Evolutionary conservation across 2,329 filamentous ascomycete genomes (phyloP).

Genomic region (Pseudogymnoascus sp.): DNA sequence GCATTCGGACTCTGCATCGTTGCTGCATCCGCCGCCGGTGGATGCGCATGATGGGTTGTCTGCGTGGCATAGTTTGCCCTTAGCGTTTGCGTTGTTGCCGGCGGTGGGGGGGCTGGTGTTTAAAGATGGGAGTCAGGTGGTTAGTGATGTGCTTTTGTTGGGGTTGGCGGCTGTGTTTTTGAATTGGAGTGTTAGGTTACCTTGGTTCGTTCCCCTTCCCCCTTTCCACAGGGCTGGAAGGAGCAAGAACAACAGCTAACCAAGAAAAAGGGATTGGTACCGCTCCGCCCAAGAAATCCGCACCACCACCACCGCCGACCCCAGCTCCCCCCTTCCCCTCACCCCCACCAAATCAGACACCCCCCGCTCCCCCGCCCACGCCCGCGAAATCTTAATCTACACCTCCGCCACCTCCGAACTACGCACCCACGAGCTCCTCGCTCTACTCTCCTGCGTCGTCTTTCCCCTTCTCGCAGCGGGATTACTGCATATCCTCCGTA

Average conservation of each 20-base stretch:
- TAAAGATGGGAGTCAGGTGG: constrained; percentile 70
- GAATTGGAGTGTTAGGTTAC: constrained; percentile 84
- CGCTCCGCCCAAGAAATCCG: constrained; percentile 49
- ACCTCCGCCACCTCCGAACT: constrained; percentile 51
- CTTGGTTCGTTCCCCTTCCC: constrained; percentile 55
- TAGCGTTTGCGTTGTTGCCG: constrained; percentile 76
- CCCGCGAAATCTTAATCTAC: constrained; percentile 18
- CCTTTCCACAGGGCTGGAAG: background rate
- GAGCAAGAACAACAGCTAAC: constrained; percentile 5
- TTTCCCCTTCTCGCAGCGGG: constrained; percentile 74
- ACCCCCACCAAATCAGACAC: background rate
- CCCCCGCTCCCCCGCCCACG: background rate
- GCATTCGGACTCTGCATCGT: background rate
- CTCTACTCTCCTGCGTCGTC: constrained; percentile 69
- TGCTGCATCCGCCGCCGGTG: background rate
- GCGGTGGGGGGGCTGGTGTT: constrained; percentile 80
- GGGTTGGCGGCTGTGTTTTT: constrained; percentile 75
- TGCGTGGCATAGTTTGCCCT: constrained; percentile 35
- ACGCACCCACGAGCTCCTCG: constrained; percentile 63
- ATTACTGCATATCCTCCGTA: constrained; percentile 71
- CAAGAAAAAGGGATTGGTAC: constrained; percentile 54
- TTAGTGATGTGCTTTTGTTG: constrained; percentile 78
- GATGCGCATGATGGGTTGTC: background rate
- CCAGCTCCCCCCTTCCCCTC: too few relatives aligned
- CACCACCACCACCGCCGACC: too few relatives aligned